Evolutionary conservation across 306 rosid species (phyloP), one percentile per base, ranked within the genome.

Genomic region (Castanea mollissima): DNA sequence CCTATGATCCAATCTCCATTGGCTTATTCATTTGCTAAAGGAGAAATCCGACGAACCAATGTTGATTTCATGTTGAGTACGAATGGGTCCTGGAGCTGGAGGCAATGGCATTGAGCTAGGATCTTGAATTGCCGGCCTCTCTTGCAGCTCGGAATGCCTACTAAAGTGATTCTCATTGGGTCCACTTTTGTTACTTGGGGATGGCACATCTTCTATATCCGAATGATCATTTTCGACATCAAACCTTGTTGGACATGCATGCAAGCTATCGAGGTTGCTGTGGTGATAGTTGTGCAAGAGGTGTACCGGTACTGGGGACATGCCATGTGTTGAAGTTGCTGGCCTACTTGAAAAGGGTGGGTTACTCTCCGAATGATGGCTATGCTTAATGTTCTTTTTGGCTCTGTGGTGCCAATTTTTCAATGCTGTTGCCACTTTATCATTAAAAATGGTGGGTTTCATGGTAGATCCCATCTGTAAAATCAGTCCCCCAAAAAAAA

Each of bases 381-480:
- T 60, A 49, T 83, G 85, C 31, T 75, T 89, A 0, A 29, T 75
- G 18, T 84, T 86, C 69, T 85, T 88, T 74, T 70, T 88, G 8
- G 96, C 94, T 0, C 75, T 14, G 75, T 46, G 86, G 81, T 81
- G 93, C 97, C 93, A 91, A 0, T 52, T 84, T 76, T 64, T 86
- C 25, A 93, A 79, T 44, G 92, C 96, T 49, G 77, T 4, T 52
- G 86, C 92, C 31, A 89, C 92, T 52, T 25, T 82, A 1, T 89
- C 91, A 3, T 93, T 80, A 87, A 93, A 89, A 11, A 91, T 82
- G 51, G 89, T 89, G 9, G 90, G 92, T 51, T 59, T 93, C 96
- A 93, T 92, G 31, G 34, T 82, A 9, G 93, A 70, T 2, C 97
- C 97, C 97, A 92, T 92, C 92, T 92, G 76, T 64, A 23, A 79